Evolutionary conservation across 495 filamentous ascomycete genomes (phyloP).

Genomic region (Lasiosphaeriaceae sp.): DNA sequence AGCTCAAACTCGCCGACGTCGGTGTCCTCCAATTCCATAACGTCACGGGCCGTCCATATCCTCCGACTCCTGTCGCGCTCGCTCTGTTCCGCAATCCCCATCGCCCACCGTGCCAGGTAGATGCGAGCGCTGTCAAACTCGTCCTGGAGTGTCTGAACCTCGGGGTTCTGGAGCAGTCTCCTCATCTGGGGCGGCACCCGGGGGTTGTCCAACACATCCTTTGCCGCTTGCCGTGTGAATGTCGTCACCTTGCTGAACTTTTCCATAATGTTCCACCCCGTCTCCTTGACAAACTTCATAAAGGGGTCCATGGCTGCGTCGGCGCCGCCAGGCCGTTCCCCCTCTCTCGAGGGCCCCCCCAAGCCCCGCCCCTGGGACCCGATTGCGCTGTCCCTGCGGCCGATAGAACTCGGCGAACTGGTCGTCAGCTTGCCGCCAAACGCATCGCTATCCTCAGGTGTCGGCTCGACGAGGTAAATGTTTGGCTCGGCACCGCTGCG

Average conservation of each 20-base stretch:
- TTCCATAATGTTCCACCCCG: slow-evolving; percentile 92
- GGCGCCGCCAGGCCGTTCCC: slow-evolving; percentile 23
- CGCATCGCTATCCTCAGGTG: slow-evolving; percentile 71
- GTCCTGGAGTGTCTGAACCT: slow-evolving; percentile 91
- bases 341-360: slow-evolving; percentile 3
- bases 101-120: slow-evolving; percentile 94
- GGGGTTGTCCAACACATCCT: slow-evolving; percentile 85
- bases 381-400: slow-evolving; percentile 33
- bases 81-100: slow-evolving; percentile 96
- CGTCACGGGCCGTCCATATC: slow-evolving; percentile 90
- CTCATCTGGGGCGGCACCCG: slow-evolving; percentile 82
- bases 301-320: slow-evolving; percentile 92
- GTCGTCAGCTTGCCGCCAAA: slow-evolving; percentile 63
- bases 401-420: slow-evolving; percentile 37
- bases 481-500: slow-evolving; percentile 78
- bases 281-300: slow-evolving; percentile 91
- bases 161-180: slow-evolving; percentile 81
- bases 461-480: slow-evolving; percentile 87
- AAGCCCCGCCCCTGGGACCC: slow-evolving; percentile 28
- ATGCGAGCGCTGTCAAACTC: slow-evolving; percentile 95
- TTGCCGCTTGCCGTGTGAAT: slow-evolving; percentile 85
- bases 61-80: slow-evolving; percentile 77
- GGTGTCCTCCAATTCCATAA: slow-evolving; percentile 89
- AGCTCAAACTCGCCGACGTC: slow-evolving; percentile 95
- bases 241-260: slow-evolving; percentile 94